Conservation (phyloP, 768 basidiomycete species). For the Chalciporus sphaerocephalus region DNA sequence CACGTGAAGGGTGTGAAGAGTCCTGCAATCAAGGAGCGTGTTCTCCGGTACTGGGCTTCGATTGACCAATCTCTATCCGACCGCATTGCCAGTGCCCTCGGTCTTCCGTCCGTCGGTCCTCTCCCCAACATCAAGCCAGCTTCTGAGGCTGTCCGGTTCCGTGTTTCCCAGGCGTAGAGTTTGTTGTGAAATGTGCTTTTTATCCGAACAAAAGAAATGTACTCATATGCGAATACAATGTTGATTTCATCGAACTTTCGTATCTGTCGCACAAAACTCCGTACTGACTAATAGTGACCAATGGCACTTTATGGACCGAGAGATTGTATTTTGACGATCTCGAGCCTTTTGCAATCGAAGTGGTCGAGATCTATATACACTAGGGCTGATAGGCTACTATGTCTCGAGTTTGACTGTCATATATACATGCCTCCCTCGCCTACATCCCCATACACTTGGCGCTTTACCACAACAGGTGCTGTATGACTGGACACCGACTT, state of each 20-base stretch:
- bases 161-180: slow-evolving; percentile 15
- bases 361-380: too few relatives aligned
- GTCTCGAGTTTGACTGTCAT: slow-evolving; percentile 15
- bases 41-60: slow-evolving; percentile 74
- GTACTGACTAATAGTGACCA: too few relatives aligned
- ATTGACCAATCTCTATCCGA: slow-evolving; percentile 73
- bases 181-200: not conserved
- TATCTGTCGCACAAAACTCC: too few relatives aligned
- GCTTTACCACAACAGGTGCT: slow-evolving; percentile 6
- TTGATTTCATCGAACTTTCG: too few relatives aligned
- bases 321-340: not conserved
- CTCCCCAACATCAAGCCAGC: slow-evolving; percentile 56
- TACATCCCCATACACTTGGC: slow-evolving; percentile 23
- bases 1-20: slow-evolving; percentile 63
- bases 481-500: slow-evolving; percentile 12
- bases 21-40: slow-evolving; percentile 52
- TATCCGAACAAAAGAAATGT: not conserved
- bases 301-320: too few relatives aligned
- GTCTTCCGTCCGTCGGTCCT: slow-evolving; percentile 53
- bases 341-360: too few relatives aligned
- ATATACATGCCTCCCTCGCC: slow-evolving; percentile 55
- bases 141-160: slow-evolving; percentile 51
- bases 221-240: slow-evolving; percentile 1
- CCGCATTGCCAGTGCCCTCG: slow-evolving; percentile 74
- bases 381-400: too few relatives aligned